Evolutionary conservation across 345 rosid genomes (phyloP).

Genomic region (Camelina sativa): DNA sequence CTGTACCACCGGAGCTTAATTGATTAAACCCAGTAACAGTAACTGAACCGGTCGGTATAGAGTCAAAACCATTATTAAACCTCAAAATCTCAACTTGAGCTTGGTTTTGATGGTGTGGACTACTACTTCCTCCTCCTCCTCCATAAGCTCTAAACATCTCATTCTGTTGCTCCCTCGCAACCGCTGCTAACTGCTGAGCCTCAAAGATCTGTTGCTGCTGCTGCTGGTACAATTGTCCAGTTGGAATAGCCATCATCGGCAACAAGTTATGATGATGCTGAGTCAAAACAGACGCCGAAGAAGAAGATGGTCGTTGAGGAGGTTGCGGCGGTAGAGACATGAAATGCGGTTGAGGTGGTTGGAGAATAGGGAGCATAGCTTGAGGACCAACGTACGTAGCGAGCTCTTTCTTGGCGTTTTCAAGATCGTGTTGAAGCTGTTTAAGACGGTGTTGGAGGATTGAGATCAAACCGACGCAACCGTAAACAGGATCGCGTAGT

Average conservation of each 20-base stretch:
- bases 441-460: slow-evolving; percentile 70
- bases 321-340: slow-evolving; percentile 40
- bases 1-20: slow-evolving; percentile 32
- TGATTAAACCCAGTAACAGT: slow-evolving; percentile 53
- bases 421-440: slow-evolving; percentile 55
- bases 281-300: slow-evolving; percentile 38
- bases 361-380: slow-evolving; percentile 51
- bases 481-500: slow-evolving; percentile 81
- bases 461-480: slow-evolving; percentile 79
- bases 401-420: slow-evolving; percentile 63
- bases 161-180: slow-evolving; percentile 64
- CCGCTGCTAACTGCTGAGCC: slow-evolving; percentile 62
- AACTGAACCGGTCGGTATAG: slow-evolving; percentile 46
- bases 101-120: slow-evolving; percentile 52
- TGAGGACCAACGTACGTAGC: slow-evolving; percentile 50
- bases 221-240: slow-evolving; percentile 33
- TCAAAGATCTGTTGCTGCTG: slow-evolving; percentile 60
- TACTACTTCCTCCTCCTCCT: slow-evolving; percentile 38
- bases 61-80: slow-evolving; percentile 50
- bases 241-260: slow-evolving; percentile 58
- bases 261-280: slow-evolving; percentile 38
- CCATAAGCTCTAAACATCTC: slow-evolving; percentile 64
- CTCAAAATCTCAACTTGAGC: slow-evolving; percentile 55
- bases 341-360: slow-evolving; percentile 33
- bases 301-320: slow-evolving; percentile 47